phyloP scores from a whole-genome alignment of 306 rosid species.

The Hippophae tibetana region DNA sequence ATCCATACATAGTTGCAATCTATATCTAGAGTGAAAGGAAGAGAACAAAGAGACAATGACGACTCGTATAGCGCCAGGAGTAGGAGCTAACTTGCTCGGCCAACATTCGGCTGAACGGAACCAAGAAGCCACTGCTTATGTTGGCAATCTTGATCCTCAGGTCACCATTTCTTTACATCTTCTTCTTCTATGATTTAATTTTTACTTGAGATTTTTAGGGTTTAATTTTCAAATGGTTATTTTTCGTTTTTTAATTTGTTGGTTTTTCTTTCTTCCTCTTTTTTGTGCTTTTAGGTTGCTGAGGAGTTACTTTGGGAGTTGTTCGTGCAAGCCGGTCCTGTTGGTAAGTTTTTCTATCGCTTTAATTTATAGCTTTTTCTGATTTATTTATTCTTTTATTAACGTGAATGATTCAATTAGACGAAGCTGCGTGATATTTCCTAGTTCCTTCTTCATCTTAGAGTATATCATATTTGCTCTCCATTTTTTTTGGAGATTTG shows the following conservation, averaged over 20 bases:
- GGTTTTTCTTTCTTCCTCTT: neutral
- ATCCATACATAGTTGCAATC: neutral
- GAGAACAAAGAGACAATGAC: constrained; percentile 39
- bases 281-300: constrained; percentile 22
- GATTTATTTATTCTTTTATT: neutral
- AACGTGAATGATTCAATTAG: no score
- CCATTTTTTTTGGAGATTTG: no score
- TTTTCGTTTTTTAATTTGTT: neutral
- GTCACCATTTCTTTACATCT: constrained; percentile 10
- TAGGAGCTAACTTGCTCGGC: constrained; percentile 79
- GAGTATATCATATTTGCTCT: no score
- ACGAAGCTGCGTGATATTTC: no score
- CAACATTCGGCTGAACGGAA: constrained; percentile 90
- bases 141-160: constrained; percentile 97
- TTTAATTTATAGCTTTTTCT: neutral
- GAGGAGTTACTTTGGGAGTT: constrained; percentile 57
- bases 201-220: neutral
- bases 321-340: constrained; percentile 61
- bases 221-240: neutral
- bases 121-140: constrained; percentile 97
- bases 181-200: neutral
- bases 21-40: neutral
- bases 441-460: no score
- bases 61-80: constrained; percentile 94
- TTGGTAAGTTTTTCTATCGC: constrained; percentile 26